Evolutionary conservation across 371 early-diverging fungal genomes (phyloP), one percentile per base, ranked within the genome.

Genomic region (Apophysomyces ossiformis): DNA sequence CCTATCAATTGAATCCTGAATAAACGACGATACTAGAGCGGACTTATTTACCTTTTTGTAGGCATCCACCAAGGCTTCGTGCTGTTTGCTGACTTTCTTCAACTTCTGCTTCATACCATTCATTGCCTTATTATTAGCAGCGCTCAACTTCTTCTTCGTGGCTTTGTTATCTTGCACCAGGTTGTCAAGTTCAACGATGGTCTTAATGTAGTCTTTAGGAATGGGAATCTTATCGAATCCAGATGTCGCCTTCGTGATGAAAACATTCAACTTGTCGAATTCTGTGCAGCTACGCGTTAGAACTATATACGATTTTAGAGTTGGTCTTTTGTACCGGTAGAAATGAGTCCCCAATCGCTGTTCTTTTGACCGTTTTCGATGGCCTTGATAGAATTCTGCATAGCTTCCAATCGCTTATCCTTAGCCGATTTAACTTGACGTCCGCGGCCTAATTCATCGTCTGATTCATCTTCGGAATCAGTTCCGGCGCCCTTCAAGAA

Each of bases 71-170:
- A 88, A 84, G 7, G 75, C 76, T 69, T 94, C 93, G 64, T 87
- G 89, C 57, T 79, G 72, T 81, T 94, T 95, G 76, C 85, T 87
- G 81, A 90, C 85, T 88, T 97, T 96, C 81, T 90, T 91, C 72
- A 96, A 69, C 77, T 93, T 94, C 76, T 95, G 95, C 86, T 93
- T 95, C 87, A 96, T 88, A 63, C 91, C 87, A 76, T 90, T 96
- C 79, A 95, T 79, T 15, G 95, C 93, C 73, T 93, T 94, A 57
- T 90, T 87, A 59, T 92, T 89, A 60, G 84, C 81, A 36, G 92
- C 82, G 73, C 88, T 94, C 87, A 93, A 91, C 86, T 93, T 96
- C 82, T 92, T 93, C 61, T 85, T 78, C 7, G 82, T 82, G 15
- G 89, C 78, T 84, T 93, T 92, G 57, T 82, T 78, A 57, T 87